Evolutionary conservation across 108 stramenopile genomes (phyloP), one percentile per base, ranked within the genome.

Genomic region (Nitzschia putrida): DNA sequence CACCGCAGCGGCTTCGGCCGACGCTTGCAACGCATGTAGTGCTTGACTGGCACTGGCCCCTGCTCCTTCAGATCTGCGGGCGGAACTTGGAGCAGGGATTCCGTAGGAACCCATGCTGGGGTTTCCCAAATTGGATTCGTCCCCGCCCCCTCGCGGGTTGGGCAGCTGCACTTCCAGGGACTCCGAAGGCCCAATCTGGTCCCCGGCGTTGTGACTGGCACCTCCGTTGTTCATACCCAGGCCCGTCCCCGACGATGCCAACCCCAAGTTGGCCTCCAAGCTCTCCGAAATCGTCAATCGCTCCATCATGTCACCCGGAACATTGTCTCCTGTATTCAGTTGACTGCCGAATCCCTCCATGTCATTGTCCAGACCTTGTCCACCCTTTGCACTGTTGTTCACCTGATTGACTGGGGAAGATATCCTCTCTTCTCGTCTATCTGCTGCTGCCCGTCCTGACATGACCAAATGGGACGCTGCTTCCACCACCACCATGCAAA

Each of bases 11-110:
- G 53, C 21, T 37, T 43, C 57, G 6, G 68, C 61, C 10, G 47
- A 29, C 18, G 53, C 56, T 38, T 79, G 78, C 6, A 73, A 43
- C 4, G 66, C 18, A 16, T 73, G 78, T 24, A 80, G 54, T 11
- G 79, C 76, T 39, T 78, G 72, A 38, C 68, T 69, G 22, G 75
- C 79, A 65, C 80, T 79, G 43, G 41, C 21, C 20, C 63, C 72
- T 34, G 60, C 64, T 18, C 53, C 54, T 38, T 64, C 49, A 13
- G 40, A 43, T 51, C 58, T 24, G 52, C 57, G 45, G 22, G 53
- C 65, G 10, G 43, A 43, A 1, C 61, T 53, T 34, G 52, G 52
- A 23, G 29, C 71, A 3, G 53, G 52, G 54, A 21, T 16, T 57
- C 72, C 64, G 53, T 52, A 23, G 11, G 72, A 38, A 16, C 44